Conservation (phyloP, 352 stramenopile genomes). For the Globisporangium camurandrum region DNA sequence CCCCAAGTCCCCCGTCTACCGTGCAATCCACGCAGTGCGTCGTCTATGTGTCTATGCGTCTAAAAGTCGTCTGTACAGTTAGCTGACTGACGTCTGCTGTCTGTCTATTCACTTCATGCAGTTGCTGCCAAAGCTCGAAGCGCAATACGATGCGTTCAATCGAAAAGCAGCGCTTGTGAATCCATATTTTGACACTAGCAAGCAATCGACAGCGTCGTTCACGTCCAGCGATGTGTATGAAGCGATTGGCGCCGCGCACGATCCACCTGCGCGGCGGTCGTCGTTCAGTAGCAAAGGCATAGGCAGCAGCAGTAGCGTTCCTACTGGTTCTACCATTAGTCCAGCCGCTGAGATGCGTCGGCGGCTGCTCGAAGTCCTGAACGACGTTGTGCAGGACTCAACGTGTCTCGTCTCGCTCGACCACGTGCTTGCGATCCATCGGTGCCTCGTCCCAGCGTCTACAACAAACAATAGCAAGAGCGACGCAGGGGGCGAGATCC, state of each 20-base stretch:
- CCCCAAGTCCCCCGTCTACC: constrained; percentile 52
- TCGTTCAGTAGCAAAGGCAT: constrained; percentile 1
- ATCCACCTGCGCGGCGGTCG: constrained; percentile 14
- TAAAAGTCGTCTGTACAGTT: background rate
- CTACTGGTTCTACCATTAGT: too few relatives aligned
- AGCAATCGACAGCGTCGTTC: constrained; percentile 29
- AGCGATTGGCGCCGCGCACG: constrained; percentile 53
- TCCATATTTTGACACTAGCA: constrained; percentile 24
- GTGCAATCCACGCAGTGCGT: constrained; percentile 44
- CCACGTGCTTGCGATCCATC: constrained; percentile 52
- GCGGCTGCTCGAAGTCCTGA: constrained; percentile 49
- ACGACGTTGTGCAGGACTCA: constrained; percentile 52
- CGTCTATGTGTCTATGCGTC: background rate
- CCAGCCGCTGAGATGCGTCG: constrained; percentile 21
- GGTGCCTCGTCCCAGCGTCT: constrained; percentile 34
- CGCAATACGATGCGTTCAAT: constrained; percentile 54
- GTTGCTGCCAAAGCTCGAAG: constrained; percentile 34
- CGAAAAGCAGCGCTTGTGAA: constrained; percentile 29
- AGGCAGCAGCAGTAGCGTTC: background rate
- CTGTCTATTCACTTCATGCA: too few relatives aligned
- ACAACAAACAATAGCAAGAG: too few relatives aligned
- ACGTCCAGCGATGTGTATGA: constrained; percentile 73
- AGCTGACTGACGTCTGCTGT: background rate
- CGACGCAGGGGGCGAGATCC: constrained; percentile 41
- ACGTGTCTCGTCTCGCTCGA: constrained; percentile 43